Evolutionary conservation across 2,329 filamentous ascomycete genomes (phyloP), one percentile per base, ranked within the genome.

Genomic region (Pyrenophora tritici-repentis): DNA sequence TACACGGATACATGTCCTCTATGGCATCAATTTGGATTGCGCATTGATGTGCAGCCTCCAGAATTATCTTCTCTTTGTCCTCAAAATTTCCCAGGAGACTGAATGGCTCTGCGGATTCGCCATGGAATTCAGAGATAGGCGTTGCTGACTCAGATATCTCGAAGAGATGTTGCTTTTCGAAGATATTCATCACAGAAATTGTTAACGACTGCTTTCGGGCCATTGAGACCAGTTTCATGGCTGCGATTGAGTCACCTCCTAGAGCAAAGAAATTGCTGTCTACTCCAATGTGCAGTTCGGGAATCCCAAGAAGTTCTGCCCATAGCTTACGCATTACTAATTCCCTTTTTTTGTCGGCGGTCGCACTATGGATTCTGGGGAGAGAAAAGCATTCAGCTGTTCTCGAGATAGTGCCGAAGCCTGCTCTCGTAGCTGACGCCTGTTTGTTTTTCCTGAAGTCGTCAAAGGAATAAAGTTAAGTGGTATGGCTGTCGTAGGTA

Each of bases 401-500:
- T 68, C 61, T 33, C 18, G 57, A 55, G n/a, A 66, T 41, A 36
- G 63, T 62, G 14, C 56, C 54, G 14, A 9, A 8, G 14, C 34
- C 5, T 12, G 5, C 14, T 17, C 34, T 17, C 34, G 14, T 9
- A 36, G 18, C 4, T 8, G 14, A 10, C 16, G 16, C 3, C 65
- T 56, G 41, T 69, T 62, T 6, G 53, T 52, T 47, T 82, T 82
- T 1, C 76, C 74, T 4, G 79, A 80, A 2, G 74, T 65, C 4
- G 78, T 59, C 1, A 75, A 61, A 0, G 79, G 79, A 20, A 81
- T 63, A 7, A 69, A 51, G 29, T 67, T 74, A 32, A 81, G 56
- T 0, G 76, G 73, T 5, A 81, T 74, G 45, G 76, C 79, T 10
- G 73, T 71, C 0, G 69, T 69, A 0, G 79, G 75, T 1, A 76